Conservation (phyloP, 164 flowering plant genomes). For the Liriodendron chinense region DNA sequence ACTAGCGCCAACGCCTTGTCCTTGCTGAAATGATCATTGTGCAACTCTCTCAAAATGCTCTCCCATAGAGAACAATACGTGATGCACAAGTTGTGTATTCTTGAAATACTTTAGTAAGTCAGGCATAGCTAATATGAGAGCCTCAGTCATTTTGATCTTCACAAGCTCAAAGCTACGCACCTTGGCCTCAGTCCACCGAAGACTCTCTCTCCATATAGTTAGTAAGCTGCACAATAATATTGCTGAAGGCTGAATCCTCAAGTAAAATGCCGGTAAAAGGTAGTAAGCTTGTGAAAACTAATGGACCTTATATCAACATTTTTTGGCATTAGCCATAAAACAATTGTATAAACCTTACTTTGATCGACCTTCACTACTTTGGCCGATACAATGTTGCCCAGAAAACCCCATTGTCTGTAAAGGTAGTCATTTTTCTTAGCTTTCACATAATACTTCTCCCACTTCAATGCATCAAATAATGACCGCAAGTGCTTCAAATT, state of each 20-base stretch:
- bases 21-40: too few species aligned
- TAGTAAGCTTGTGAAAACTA: not conserved
- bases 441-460: too few species aligned
- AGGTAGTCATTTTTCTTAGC: too few species aligned
- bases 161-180: not conserved
- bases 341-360: not conserved
- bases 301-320: not conserved
- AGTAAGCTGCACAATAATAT: not conserved
- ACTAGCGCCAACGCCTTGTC: too few species aligned
- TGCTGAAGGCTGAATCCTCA: not conserved
- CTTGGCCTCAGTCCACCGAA: not conserved
- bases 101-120: too few species aligned
- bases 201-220: not conserved
- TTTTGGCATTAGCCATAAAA: not conserved
- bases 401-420: not conserved
- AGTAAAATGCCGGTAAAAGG: not conserved
- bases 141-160: not conserved
- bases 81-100: too few species aligned
- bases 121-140: not conserved
- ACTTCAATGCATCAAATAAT: too few species aligned
- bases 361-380: not conserved
- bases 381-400: not conserved
- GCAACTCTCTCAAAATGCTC: too few species aligned
- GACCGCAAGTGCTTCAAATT: too few species aligned
- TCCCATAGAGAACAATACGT: too few species aligned